Evolutionary conservation across 441 rosid species (phyloP).

Genomic region (Codiaeum variegatum): DNA sequence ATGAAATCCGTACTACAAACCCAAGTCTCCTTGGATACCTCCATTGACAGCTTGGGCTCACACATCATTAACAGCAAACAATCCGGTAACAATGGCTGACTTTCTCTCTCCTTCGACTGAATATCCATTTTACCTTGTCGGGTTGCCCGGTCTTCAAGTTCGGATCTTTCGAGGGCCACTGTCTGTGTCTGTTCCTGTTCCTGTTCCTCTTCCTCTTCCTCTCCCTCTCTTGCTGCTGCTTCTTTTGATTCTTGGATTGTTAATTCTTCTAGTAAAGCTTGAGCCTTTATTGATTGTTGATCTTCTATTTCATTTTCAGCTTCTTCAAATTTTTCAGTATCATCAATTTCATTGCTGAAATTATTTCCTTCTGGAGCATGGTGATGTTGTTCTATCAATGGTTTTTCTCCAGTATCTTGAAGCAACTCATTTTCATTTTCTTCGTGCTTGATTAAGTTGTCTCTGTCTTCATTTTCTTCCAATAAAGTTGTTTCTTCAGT

Average conservation of each 20-base stretch:
- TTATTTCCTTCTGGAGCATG: neutral
- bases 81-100: constrained; percentile 56
- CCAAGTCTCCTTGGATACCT: constrained; percentile 96
- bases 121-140: constrained; percentile 26
- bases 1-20: constrained; percentile 82
- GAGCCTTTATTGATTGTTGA: constrained; percentile 14
- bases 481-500: constrained; percentile 14
- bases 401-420: constrained; percentile 20
- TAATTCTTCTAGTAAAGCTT: neutral
- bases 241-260: constrained; percentile 16
- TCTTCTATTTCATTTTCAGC: neutral
- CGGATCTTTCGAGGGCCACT: constrained; percentile 35
- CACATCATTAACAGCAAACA: constrained; percentile 86
- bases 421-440: constrained; percentile 13
- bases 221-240: constrained; percentile 13
- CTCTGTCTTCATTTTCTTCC: constrained; percentile 24
- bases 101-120: constrained; percentile 34
- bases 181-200: constrained; percentile 5
- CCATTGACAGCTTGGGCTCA: constrained; percentile 95
- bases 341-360: neutral
- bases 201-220: constrained; percentile 15
- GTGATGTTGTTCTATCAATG: neutral
- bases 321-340: constrained; percentile 20
- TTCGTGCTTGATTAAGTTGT: constrained; percentile 3
- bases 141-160: constrained; percentile 23